Base-by-base conservation (phyloP, 305 asterid genomes). In the Rubia peregrina region DNA sequence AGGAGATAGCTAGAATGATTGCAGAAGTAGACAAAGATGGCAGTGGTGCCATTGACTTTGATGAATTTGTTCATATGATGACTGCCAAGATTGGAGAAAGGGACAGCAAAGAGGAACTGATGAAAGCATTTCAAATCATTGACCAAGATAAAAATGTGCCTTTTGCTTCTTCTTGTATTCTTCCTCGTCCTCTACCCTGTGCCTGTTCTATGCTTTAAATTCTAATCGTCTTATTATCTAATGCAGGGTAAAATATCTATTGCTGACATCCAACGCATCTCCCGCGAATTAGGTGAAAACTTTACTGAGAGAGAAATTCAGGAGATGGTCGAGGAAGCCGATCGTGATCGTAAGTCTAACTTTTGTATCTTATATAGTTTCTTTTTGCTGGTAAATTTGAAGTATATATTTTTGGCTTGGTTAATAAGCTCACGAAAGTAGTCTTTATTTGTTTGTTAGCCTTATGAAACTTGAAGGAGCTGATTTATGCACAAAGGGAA, bases 1-100 rank as follows among this genome's bases (percentile, higher is more conserved):
- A 94, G 98, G 96, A 94, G 81, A 90, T 91, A 65, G 80, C 70
- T 59, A 80, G 86, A 67, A 94, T 94, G 97, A 91, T 94, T 75
- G 95, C 95, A 71, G 98, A 91, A 71, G 95, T 94, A 21, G 96
- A 89, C 82, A 91, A 89, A 79, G 97, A 91, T 83, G 95, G 91
- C 30, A 94, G 96, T 84, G 98, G 97, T 26, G 86, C 96, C 36
- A 91, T 93, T 49, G 97, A 89, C 77, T 90, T 89, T 41, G 95
- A 88, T 75, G 93, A 93, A 79, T 93, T 93, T 79, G 85, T 82
- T 69, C 88, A 82, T 85, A 91, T 93, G 96, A 85, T 93, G 98
- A 93, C 98, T 8, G 97, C 95, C 62, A 93, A 93, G 78, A 86
- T 89, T 73, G 96, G 96, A 65, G 98, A 93, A 83, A 85, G 96